Base-by-base conservation (phyloP, 2,329 filamentous ascomycete species). In the Elsinoe necatrix region DNA sequence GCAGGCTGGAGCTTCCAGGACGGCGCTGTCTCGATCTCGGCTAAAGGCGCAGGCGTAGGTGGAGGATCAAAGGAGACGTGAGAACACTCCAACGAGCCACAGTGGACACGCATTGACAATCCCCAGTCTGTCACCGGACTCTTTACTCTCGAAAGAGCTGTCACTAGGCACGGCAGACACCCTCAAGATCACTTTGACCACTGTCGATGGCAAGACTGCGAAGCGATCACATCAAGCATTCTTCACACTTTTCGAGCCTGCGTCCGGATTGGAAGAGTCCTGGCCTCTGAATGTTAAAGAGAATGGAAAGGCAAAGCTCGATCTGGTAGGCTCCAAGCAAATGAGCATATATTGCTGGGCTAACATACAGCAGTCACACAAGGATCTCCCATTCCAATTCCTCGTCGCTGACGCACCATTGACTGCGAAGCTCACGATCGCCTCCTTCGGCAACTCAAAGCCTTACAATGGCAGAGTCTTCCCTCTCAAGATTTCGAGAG, bases 151-250 rank as follows among this genome's bases (percentile, higher is more conserved):
- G 54, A 81, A 81, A 51, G 43, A 57, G 14, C 25, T 61, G 21
- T 41, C 58, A n/a, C 51, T 61, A 6, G 59, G 59, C 20, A 52
- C 78, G 55, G 71, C 80, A 55, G 90, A 95, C 68, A 83, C 83
- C 41, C 77, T 97, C 67, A 95, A 93, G 76, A 75, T 98, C 63
- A 73, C 83, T 63, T 75, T 98, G 65, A 95, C 89, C 31, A 80
- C 89, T 7, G 86, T 86, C 69, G 89, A 95, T 67, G 84, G 81
- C 68, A 83, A 84, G 72, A 85, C 83, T 64, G 80, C 82, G 47
- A 92, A 90, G 78, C 83, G 87, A 62, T 89, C 93, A 64, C 93
- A 98, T 73, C 93, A 98, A 73, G 90, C 90, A 4, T 96, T 96
- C 76, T 78, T 98, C 55, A 79, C 93, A 14, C 73, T 98, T 58